Percentiles rank a stretch among this genome's conserved stretches.
Conservation (phyloP, 2,329 filamentous ascomycete species). For the Sclerotinia trifoliorum region DNA sequence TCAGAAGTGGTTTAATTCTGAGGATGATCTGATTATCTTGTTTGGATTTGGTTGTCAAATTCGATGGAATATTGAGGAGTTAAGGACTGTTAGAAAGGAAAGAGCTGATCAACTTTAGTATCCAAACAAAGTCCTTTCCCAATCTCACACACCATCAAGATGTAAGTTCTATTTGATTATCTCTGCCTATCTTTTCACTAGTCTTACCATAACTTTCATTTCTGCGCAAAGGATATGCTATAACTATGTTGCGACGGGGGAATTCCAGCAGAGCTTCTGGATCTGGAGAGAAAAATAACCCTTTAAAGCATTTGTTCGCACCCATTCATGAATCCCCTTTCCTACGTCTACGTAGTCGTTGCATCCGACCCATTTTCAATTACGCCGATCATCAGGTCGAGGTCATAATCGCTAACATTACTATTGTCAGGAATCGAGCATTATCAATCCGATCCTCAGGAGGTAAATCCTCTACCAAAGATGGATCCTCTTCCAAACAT, state of each 20-base stretch:
- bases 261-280: constrained; percentile 16
- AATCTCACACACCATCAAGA: not conserved
- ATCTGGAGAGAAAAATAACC: constrained; percentile 16
- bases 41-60: not conserved
- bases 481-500: constrained; percentile 50
- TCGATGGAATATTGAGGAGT: not conserved
- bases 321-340: not conserved
- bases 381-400: not conserved
- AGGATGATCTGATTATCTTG: not conserved
- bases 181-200: too few relatives aligned
- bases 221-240: not conserved
- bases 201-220: not conserved
- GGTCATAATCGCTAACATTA: constrained; percentile 7
- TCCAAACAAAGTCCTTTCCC: not conserved
- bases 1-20: not conserved
- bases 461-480: constrained; percentile 39
- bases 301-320: constrained; percentile 20
- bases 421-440: constrained; percentile 61
- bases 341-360: not conserved
- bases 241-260: constrained; percentile 9
- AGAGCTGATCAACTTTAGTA: constrained; percentile 9
- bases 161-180: constrained; percentile 8
- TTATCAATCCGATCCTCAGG: constrained; percentile 66
- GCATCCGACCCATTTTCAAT: constrained; percentile 4
- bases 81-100: not conserved